phyloP scores from a whole-genome alignment of 331 rosid species.

The Malus hybrid region DNA sequence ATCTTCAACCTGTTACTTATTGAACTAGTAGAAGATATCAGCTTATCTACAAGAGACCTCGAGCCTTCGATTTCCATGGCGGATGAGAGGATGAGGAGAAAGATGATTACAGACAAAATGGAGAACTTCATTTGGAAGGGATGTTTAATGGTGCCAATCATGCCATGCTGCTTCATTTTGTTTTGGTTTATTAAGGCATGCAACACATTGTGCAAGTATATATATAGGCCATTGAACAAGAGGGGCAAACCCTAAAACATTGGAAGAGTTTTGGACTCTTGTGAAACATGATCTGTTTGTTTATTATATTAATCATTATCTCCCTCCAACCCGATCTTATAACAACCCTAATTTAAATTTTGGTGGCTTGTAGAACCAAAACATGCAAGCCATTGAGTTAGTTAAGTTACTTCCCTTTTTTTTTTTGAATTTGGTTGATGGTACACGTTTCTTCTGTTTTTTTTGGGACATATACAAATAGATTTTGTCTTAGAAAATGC shows the following conservation, averaged over 20 bases:
- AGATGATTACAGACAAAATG: not conserved
- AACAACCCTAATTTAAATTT: not conserved
- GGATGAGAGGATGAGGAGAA: slow-evolving; percentile 15
- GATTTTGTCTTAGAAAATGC: no score
- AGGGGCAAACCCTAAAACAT: not conserved
- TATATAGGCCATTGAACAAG: not conserved
- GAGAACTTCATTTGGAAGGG: not conserved
- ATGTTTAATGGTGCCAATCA: not conserved
- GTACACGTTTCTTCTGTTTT: not conserved
- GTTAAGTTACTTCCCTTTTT: not conserved
- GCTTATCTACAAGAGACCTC: slow-evolving; percentile 19
- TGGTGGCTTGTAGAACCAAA: not conserved
- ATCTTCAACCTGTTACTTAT: slow-evolving; percentile 8
- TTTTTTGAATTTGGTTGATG: not conserved
- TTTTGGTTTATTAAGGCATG: not conserved
- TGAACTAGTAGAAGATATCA: not conserved
- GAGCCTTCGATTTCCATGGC: slow-evolving; percentile 31
- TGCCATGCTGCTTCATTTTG: slow-evolving; percentile 17
- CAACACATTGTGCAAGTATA: not conserved
- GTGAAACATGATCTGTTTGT: slow-evolving; percentile 1
- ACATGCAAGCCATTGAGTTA: not conserved
- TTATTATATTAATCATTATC: not conserved
- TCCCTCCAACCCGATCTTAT: not conserved
- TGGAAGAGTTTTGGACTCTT: slow-evolving; percentile 5
- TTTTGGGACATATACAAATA: not conserved